These are phyloP conservation scores for Fusarium incarnatum DNA, from an alignment of 2,329 filamentous ascomycete genomes.

Conservation along the genomic window DNA sequence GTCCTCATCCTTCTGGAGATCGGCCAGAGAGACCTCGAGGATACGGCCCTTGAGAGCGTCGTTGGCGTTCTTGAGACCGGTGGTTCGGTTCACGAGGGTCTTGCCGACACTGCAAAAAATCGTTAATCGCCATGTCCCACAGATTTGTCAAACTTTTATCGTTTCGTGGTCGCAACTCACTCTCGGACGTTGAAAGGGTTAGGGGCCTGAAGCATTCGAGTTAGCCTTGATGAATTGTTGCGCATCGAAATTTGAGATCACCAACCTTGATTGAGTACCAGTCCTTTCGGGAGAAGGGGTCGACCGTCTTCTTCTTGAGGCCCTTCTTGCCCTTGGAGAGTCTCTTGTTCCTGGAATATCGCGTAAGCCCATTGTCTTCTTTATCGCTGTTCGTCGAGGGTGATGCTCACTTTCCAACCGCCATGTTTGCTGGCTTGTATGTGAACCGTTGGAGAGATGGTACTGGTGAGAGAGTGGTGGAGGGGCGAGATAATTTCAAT, in stretches of 20 bases:
- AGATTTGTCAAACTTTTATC: slow-evolving; percentile 16
- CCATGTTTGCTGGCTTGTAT: slow-evolving; percentile 67
- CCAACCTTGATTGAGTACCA: slow-evolving; percentile 96
- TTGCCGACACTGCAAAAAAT: slow-evolving; percentile 87
- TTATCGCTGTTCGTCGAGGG: slow-evolving; percentile 15
- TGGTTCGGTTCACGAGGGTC: slow-evolving; percentile 99
- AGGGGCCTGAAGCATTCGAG: slow-evolving; percentile 72
- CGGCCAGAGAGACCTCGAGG: slow-evolving; percentile 98
- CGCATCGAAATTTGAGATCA: slow-evolving; percentile 10
- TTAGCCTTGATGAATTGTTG: slow-evolving; percentile 32
- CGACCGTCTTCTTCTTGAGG: slow-evolving; percentile 98
- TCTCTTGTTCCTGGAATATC: slow-evolving; percentile 89
- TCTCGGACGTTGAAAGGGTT: slow-evolving; percentile 96
- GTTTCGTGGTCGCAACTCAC: slow-evolving; percentile 70
- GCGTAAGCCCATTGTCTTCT: slow-evolving; percentile 40
- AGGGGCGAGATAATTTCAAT: slow-evolving; percentile 57
- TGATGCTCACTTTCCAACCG: slow-evolving; percentile 68
- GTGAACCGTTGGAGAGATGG: slow-evolving; percentile 57
- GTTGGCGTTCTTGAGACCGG: slow-evolving; percentile 99
- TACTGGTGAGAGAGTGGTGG: slow-evolving; percentile 56
- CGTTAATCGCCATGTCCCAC: slow-evolving; percentile 37
- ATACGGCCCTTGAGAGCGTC: slow-evolving; percentile 98
- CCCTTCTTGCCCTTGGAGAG: slow-evolving; percentile 99
- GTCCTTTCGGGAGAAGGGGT: slow-evolving; percentile 98
- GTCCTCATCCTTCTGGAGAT: slow-evolving; percentile 99